These are phyloP conservation scores for Actinomucor elegans DNA, from an alignment of 371 early-diverging fungal species.

Conservation along the genomic window DNA sequence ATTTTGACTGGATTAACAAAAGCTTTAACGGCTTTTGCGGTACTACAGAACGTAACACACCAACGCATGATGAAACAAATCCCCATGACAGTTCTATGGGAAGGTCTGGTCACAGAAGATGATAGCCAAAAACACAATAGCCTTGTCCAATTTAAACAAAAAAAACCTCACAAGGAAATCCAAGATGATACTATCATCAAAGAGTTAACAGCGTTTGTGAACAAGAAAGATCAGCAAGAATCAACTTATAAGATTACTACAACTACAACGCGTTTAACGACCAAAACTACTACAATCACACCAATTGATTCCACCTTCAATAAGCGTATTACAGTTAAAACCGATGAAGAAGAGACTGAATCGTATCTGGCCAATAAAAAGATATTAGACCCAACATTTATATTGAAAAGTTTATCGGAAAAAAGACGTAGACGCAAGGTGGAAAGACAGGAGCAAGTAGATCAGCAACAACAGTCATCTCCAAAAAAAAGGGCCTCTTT, in stretches of 20 bases:
- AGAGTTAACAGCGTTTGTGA: constrained; percentile 6
- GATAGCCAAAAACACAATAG: background rate
- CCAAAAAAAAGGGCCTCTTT: background rate
- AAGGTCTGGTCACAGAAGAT: constrained; percentile 35
- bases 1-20: constrained; percentile 73
- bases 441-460: constrained; percentile 26
- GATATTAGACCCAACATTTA: constrained; percentile 31
- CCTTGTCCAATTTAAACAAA: constrained; percentile 12
- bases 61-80: constrained; percentile 47
- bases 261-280: constrained; percentile 32
- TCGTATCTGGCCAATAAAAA: constrained; percentile 33
- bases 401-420: constrained; percentile 50
- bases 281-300: constrained; percentile 34
- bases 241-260: constrained; percentile 36
- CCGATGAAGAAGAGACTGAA: constrained; percentile 34
- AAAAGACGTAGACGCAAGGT: constrained; percentile 43
- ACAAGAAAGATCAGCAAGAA: background rate
- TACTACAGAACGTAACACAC: constrained; percentile 76
- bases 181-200: constrained; percentile 3
- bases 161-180: background rate
- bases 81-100: constrained; percentile 40
- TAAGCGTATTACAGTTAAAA: constrained; percentile 32
- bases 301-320: constrained; percentile 16
- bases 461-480: background rate
- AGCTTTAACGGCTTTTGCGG: constrained; percentile 76